Conservation (phyloP, 768 basidiomycete genomes). For the Mycena amicta region DNA sequence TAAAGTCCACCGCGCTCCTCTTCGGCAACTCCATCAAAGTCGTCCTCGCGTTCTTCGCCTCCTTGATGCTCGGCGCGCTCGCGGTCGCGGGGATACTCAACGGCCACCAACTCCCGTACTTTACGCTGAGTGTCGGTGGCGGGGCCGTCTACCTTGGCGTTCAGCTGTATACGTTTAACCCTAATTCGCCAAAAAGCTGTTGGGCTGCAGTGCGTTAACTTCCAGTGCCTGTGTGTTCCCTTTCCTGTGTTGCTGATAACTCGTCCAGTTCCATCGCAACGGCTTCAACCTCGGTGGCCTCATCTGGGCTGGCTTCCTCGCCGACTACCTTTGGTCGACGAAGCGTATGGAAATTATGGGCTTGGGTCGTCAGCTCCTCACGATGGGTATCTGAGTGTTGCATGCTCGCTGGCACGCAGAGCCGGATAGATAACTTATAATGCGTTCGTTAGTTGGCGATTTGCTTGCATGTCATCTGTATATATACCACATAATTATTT, state of each 20-base stretch:
- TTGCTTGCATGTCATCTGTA: no score
- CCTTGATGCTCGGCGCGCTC: constrained; percentile 27
- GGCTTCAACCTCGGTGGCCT: constrained; percentile 22
- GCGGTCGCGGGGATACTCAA: constrained; percentile 30
- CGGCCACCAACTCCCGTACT: constrained; percentile 24
- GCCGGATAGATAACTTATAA: no score
- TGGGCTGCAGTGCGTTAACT: constrained; percentile 16
- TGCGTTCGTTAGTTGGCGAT: no score
- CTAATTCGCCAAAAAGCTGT: constrained; percentile 23
- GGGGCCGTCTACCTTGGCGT: constrained; percentile 19
- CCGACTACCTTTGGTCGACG: constrained; percentile 20
- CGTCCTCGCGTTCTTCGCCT: constrained; percentile 45
- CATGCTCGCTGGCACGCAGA: no score
- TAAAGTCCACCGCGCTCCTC: constrained; percentile 66
- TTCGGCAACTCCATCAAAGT: constrained; percentile 49
- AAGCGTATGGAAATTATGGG: not conserved
- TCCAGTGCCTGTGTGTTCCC: not conserved
- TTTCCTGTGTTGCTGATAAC: not conserved
- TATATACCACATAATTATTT: no score
- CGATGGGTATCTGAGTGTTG: no score
- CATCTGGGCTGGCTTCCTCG: constrained; percentile 20
- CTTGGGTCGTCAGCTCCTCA: not conserved
- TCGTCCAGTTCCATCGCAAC: constrained; percentile 21
- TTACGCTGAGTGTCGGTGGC: constrained; percentile 19
- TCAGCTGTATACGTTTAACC: constrained; percentile 22